Base-by-base conservation (phyloP, 495 filamentous ascomycete genomes). In the Talaromyces adpressus region DNA sequence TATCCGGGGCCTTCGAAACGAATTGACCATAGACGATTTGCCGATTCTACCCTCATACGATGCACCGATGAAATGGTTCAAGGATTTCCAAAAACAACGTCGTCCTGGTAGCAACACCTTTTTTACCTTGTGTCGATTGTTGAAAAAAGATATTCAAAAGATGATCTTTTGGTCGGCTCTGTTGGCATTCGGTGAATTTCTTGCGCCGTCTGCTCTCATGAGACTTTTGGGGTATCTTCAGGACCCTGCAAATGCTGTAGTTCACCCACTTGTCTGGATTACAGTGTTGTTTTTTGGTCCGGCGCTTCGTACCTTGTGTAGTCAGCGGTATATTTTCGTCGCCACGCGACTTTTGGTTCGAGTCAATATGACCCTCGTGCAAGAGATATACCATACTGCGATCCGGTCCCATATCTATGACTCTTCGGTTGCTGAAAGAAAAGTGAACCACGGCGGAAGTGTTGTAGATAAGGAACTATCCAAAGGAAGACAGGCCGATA, bases 1-100 rank as follows among this genome's bases (percentile, higher is more conserved):
- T 36, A 65, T 79, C 47, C 76, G 70, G 60, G 79, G 76, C 27
- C 73, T 70, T 65, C 75, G 72, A 49, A 69, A 67, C 6, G 72
- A 77, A 34, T 51, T 81, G 63, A 78, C 74, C 18, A 71, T 81
- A 58, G 72, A 77, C 47, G 80, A 79, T 69, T 67, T 82, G 30
- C 78, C 78, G 12, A 71, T 64, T n/a, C 73, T 82, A 18, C 78
- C 80, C 1, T 77, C 77, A 68, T 82, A 82, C 61, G 80, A 82
- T 59, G 77, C 81, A 45, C 80, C 80, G 3, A 62, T 71, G 12
- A 66, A 72, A 25, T 73, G 81, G 59, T 71, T 81, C 27, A 64
- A 67, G 23, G 74, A 70, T 23, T 72, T 80, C 25, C 68, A 73
- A 18, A 64, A 65, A 29, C 74, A 78, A 22, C 73, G 80, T 0